Evolutionary conservation across 495 filamentous ascomycete species (phyloP), one percentile per base, ranked within the genome.

Genomic region (Penicillium pulvis): DNA sequence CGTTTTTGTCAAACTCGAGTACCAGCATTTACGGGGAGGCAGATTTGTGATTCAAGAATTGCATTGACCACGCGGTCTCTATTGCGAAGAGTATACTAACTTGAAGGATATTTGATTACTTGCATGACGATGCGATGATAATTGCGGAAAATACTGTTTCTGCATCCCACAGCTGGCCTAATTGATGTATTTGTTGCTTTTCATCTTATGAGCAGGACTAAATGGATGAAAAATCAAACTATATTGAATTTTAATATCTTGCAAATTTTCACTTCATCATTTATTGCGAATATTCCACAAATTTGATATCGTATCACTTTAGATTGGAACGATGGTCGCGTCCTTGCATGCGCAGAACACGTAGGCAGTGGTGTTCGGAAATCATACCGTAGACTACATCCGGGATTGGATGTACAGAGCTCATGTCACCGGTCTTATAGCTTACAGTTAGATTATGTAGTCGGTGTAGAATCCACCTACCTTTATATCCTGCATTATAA

Each of bases 21-120:
- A 2, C 30, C 20, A 53, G 56, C 57, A 56, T 59, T 47, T 17
- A 14, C 30, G 53, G 52, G 47, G 54, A 35, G 50, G 28, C 43
- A 14, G 50, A 39, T 59, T 47, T 57, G 51, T 53, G 28, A 43
- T 59, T 47, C 49, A 57, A 61, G 55, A 65, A 26, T 58, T 61
- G 58, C 58, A 65, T 65, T 57, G 59, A 65, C 63, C 63, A 62
- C 63, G 53, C 59, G 59, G 63, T 65, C 63, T 51, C 24, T 49
- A 30, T 51, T 59, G 46, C 47, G 46, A 45, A 52, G 17, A 35
- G n/a, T 58, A 43, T 58, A 48, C 19, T 20, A 39, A 35, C n/a
- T 54, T n/a, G 39, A 24, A 42, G 55, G 49, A 17, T 30, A 35
- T 55, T 14, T 44, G 45, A 44, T 43, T 43, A 16, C 49, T 19